These are phyloP conservation scores for Fusarium longipes DNA, from an alignment of 2,329 filamentous ascomycete genomes.

Conservation along the genomic window DNA sequence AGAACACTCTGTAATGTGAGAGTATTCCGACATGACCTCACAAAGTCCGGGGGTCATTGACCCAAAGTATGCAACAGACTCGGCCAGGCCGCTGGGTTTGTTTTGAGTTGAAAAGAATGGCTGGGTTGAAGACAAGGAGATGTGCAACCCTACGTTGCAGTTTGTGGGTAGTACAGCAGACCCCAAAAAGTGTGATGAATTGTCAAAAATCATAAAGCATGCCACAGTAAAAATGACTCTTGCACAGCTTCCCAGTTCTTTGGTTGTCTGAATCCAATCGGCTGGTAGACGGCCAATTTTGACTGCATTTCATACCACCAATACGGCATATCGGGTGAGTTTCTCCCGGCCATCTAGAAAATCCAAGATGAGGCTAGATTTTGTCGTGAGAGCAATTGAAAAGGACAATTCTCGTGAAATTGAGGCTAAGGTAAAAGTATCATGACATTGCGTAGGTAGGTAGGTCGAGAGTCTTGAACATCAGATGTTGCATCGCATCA, in stretches of 20 bases:
- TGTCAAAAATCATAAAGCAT: conserved; percentile 37
- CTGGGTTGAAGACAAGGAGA: background rate
- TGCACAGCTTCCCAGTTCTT: conserved; percentile 2
- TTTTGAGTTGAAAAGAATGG: background rate
- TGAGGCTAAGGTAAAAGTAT: conserved; percentile 40
- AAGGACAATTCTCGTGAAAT: conserved; percentile 33
- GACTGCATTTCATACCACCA: conserved; percentile 34
- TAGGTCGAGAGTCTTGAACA: conserved; percentile 28
- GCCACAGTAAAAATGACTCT: conserved; percentile 22
- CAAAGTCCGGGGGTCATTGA: conserved; percentile 25
- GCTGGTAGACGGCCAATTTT: conserved; percentile 36
- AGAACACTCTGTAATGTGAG: background rate
- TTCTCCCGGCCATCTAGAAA: conserved; percentile 5
- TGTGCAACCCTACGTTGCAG: conserved; percentile 12
- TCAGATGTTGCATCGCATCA: conserved; percentile 41
- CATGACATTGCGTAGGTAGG: conserved; percentile 39
- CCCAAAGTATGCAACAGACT: conserved; percentile 26
- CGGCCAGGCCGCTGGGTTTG: conserved; percentile 17
- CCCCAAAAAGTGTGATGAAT: conserved; percentile 1
- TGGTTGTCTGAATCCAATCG: conserved; percentile 34
- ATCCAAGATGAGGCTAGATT: conserved; percentile 7
- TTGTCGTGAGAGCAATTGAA: conserved; percentile 17
- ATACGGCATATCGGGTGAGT: conserved; percentile 23
- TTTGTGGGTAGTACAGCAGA: background rate
- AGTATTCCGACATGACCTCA: conserved; percentile 5